phyloP scores from a whole-genome alignment of 768 basidiomycete species.

The Collybia sordida region DNA sequence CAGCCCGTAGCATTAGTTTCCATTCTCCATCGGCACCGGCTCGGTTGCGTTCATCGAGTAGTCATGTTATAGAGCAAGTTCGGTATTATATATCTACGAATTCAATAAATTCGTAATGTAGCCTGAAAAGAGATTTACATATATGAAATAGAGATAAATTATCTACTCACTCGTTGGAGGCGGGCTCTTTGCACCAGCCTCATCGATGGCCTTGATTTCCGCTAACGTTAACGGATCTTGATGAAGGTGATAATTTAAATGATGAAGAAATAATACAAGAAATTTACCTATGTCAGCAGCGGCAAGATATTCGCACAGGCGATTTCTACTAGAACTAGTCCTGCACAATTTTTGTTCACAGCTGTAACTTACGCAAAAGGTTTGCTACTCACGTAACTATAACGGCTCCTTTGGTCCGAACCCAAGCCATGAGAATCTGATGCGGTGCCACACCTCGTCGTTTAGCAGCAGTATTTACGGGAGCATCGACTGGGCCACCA shows the following conservation, averaged over 20 bases:
- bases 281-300: conserved; percentile 51
- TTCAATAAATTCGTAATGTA: too few relatives aligned
- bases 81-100: too few relatives aligned
- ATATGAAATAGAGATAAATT: too few relatives aligned
- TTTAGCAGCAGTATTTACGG: conserved; percentile 50
- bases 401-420: conserved; percentile 60
- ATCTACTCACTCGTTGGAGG: too few relatives aligned
- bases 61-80: too few relatives aligned
- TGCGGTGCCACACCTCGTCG: conserved; percentile 53
- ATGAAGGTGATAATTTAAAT: background rate
- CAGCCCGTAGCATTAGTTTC: background rate
- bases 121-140: too few relatives aligned
- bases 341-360: conserved; percentile 25
- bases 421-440: conserved; percentile 73
- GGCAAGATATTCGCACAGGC: conserved; percentile 65
- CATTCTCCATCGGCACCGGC: too few relatives aligned
- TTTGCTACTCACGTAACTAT: conserved; percentile 57
- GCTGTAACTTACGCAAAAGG: background rate
- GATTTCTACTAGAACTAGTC: conserved; percentile 58
- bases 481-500: conserved; percentile 63
- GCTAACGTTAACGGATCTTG: conserved; percentile 47
- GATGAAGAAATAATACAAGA: conserved; percentile 7
- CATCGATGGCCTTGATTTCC: background rate
- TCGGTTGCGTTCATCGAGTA: too few relatives aligned
- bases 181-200: background rate